A percentile compares a stretch with the other conserved stretches of the same genome.
Conservation (phyloP, 306 rosid genomes). For the Castanospermum australe region DNA sequence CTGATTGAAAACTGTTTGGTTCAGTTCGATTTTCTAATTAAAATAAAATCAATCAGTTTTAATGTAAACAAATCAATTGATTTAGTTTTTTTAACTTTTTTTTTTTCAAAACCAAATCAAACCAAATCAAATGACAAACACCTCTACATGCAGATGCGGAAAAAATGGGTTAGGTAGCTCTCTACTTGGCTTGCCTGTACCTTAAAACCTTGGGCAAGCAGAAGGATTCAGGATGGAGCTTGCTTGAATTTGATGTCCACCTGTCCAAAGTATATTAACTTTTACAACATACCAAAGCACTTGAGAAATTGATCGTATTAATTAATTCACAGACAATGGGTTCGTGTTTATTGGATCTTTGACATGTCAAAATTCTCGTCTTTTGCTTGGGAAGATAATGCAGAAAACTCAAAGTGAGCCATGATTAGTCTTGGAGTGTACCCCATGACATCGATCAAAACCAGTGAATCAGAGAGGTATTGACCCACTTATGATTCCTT, state of each 20-base stretch:
- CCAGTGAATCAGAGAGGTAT: neutral
- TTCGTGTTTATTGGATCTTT: slow-evolving; percentile 16
- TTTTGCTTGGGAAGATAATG: slow-evolving; percentile 10
- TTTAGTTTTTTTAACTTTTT: too few relatives aligned
- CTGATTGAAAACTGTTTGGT: too few relatives aligned
- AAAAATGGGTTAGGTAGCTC: too few relatives aligned
- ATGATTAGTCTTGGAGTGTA: neutral
- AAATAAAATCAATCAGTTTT: too few relatives aligned
- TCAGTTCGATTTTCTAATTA: too few relatives aligned
- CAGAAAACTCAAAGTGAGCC: slow-evolving; percentile 6
- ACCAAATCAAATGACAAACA: too few relatives aligned
- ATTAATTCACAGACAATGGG: neutral
- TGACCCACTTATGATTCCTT: slow-evolving; percentile 28
- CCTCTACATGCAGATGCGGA: too few relatives aligned
- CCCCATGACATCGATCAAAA: neutral
- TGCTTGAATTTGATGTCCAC: neutral
- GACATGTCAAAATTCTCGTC: slow-evolving; percentile 19
- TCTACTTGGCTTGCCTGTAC: too few relatives aligned
- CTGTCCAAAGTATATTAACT: neutral
- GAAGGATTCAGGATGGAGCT: neutral
- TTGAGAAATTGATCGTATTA: neutral
- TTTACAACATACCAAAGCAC: neutral
- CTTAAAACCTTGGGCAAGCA: neutral
- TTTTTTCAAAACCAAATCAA: too few relatives aligned
- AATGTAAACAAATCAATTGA: too few relatives aligned